Base-by-base conservation (phyloP, 192 early-diverging fungal genomes). In the Rhizophagus sp. region DNA sequence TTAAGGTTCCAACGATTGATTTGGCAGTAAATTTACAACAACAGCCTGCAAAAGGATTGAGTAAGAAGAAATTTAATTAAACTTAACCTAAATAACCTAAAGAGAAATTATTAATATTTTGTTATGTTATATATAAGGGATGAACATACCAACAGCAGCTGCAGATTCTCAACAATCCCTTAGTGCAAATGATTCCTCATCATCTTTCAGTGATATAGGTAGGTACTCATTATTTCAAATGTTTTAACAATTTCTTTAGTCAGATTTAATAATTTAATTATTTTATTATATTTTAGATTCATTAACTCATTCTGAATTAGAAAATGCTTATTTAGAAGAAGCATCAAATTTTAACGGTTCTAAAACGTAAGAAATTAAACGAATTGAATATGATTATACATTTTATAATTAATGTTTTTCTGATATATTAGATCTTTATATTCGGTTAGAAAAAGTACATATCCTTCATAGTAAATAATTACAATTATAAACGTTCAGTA, bases 261-360 rank as follows among this genome's bases (percentile, higher is more conserved):
- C 11, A 33, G 47, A 17, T 25, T 17, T 19, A 12, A 61, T 34
- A 19, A 17, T 0, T 0, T 57, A 27, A 36, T 49, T 2, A 66
- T 79, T 22, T 63, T n/a, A 9, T 15, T 76, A 11, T n/a, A 64
- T 33, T 44, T 62, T 39, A 88, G 89, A 90, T 77, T 87, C 89
- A 22, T 87, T 90, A 4, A 90, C 89, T 2, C 86, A 85, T 57
- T 90, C 89, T 25, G 89, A 86, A 8, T 71, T 90, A 78, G 86
- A 87, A 62, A 87, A 87, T 79, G 89, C 89, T 1, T 87, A 83
- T 73, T 62, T 90, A 64, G 52, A 47, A 5, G 44, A 73, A 49
- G 71, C 24, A 25, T 88, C 88, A 13, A 87, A 87, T 30, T 86
- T 85, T 62, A 87, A 86, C 64, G 81, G 85, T 78, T 88, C 89